Base-by-base conservation (phyloP, 106 monocot species). In the Dioscorea alata region DNA sequence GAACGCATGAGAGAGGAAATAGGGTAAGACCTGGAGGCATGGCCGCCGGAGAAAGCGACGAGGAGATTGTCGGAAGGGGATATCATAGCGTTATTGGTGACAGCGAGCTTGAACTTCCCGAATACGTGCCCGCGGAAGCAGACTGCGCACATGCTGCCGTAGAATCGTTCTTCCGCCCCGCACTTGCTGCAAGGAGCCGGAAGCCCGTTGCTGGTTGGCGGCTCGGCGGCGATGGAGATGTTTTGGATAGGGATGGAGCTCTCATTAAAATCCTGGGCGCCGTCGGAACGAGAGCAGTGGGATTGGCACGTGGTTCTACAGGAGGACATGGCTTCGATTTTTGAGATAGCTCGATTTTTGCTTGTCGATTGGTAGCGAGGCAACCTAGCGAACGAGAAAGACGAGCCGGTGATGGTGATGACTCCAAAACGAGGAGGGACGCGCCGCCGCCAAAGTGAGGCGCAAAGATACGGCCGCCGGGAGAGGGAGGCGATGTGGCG, bases 51-150 rank as follows among this genome's bases (percentile, higher is more conserved):
- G 81, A 81, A 85, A 71, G 99, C 99, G 50, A 99, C 76, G 62
- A 99, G 92, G 48, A 99, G 73, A 1, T 85, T 81, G 65, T 99
- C 99, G 48, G 82, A 76, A 49, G 99, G 99, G 16, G 85, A 77
- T 13, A 99, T 90, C 99, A 99, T 93, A 56, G 85, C 92, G 69
- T 93, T 99, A 67, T 87, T 68, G 16, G 90, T 90, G 62, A 99
- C 93, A 20, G 90, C 83, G 28, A 85, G 81, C 83, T 99, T 99
- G 65, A 99, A 93, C 83, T 99, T 99, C 7, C 83, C 83, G n/a
- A 73, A 87, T 2, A 99, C 33, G 31, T 67, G 66, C 12, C 79
- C 63, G 9, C 90, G 82, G 76, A 99, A 93, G 76, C 99, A 99
- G 7, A 50, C 42, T 13, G 33, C 57, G 83, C 99, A 99, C 16